Conservation (phyloP, 352 stramenopile species). For the Pythium folliculosum region DNA sequence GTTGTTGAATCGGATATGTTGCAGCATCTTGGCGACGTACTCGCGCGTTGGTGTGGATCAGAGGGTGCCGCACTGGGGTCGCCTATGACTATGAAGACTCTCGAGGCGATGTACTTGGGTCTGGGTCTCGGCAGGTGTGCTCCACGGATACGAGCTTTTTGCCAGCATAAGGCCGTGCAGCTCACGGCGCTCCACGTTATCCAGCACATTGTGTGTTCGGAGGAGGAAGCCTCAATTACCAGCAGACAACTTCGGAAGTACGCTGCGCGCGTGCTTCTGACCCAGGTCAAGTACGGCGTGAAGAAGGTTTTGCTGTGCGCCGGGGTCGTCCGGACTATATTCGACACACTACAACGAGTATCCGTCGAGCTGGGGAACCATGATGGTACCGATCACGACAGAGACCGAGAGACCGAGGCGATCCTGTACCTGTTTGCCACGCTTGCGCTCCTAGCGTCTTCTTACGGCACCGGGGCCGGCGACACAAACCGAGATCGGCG, state of each 20-base stretch:
- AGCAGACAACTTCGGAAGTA: not conserved
- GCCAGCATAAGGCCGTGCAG: conserved; percentile 10
- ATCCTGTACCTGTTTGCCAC: conserved; percentile 14
- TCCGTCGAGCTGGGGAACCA: not conserved
- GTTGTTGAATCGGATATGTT: conserved; percentile 13
- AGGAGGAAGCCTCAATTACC: not conserved
- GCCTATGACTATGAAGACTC: not conserved
- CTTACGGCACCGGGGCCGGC: not conserved
- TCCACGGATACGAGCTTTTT: conserved; percentile 12
- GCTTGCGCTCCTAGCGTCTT: conserved; percentile 4
- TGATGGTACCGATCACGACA: not conserved
- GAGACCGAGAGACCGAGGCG: not conserved
- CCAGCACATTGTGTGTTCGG: not conserved
- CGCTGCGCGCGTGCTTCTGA: conserved; percentile 4
- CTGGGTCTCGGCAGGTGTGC: conserved; percentile 6
- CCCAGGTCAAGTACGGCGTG: conserved; percentile 15
- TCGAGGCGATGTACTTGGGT: conserved; percentile 20
- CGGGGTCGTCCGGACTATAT: not conserved
- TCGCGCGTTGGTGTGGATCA: conserved; percentile 4
- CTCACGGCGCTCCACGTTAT: not conserved
- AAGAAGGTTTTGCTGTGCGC: conserved; percentile 7
- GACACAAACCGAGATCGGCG: not conserved
- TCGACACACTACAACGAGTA: not conserved
- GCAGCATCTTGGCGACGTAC: conserved; percentile 5
- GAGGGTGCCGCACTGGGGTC: not conserved